Percentiles rank a stretch among this genome's conserved stretches.
Evolutionary conservation across 1,139 yeast genomes (phyloP).

Genomic region (Suhomyces taliae): DNA sequence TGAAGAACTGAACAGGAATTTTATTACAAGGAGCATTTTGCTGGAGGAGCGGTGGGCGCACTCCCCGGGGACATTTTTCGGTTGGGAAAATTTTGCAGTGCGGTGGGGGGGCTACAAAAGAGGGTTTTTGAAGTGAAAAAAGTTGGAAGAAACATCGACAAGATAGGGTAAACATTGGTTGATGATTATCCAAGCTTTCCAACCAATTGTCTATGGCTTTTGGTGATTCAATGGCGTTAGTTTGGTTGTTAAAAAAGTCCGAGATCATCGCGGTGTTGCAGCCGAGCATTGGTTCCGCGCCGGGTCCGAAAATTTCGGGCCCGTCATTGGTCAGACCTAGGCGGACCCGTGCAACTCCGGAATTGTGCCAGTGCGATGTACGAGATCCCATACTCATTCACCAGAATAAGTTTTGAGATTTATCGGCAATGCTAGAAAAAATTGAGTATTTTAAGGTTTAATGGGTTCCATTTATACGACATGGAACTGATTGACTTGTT

Average conservation of each 20-base stretch:
- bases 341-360: background rate
- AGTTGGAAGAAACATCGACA: background rate
- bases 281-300: constrained; percentile 6
- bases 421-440: too few species aligned
- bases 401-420: too few species aligned
- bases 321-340: constrained; percentile 5
- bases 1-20: constrained; percentile 8
- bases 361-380: too few species aligned
- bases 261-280: constrained; percentile 5
- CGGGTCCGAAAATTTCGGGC: constrained; percentile 7
- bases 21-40: constrained; percentile 12
- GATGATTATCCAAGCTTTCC: too few species aligned
- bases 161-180: too few species aligned
- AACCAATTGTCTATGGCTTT: background rate
- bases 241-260: constrained; percentile 1
- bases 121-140: background rate
- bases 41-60: constrained; percentile 9
- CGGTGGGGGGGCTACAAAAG: constrained; percentile 2
- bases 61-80: constrained; percentile 5
- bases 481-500: too few species aligned
- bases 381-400: too few species aligned
- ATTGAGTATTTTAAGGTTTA: too few species aligned
- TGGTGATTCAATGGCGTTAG: background rate
- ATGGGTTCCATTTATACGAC: too few species aligned
- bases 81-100: constrained; percentile 6